Evolutionary conservation across 176 grass and related monocot species (phyloP).

Genomic region (Panicum miliaceum): DNA sequence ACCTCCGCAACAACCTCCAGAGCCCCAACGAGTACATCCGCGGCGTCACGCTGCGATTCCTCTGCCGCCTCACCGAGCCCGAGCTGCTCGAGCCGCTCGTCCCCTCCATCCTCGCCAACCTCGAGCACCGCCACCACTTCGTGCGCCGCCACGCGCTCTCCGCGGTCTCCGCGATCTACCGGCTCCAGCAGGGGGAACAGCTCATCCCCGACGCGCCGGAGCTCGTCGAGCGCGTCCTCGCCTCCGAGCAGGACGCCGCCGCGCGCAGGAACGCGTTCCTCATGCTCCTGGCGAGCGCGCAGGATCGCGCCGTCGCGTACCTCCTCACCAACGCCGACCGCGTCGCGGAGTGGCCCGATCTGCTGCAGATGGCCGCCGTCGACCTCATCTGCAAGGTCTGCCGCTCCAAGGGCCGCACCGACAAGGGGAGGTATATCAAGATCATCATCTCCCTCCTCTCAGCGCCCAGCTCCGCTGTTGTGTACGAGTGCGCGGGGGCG

Average conservation of each 20-base stretch:
- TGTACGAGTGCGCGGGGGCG: slow-evolving; percentile 63
- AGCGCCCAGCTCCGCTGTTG: slow-evolving; percentile 46
- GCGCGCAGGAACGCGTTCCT: slow-evolving; percentile 73
- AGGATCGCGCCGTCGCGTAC: slow-evolving; percentile 62
- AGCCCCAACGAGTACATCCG: slow-evolving; percentile 89
- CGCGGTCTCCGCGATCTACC: slow-evolving; percentile 66
- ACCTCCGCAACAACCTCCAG: slow-evolving; percentile 84
- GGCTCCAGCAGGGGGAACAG: slow-evolving; percentile 66
- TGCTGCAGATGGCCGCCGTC: slow-evolving; percentile 72
- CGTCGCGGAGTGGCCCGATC: slow-evolving; percentile 63
- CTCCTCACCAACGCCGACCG: slow-evolving; percentile 63
- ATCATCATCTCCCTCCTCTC: slow-evolving; percentile 63
- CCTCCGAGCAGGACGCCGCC: slow-evolving; percentile 63
- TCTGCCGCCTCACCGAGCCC: slow-evolving; percentile 73
- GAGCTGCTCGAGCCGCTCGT: slow-evolving; percentile 84
- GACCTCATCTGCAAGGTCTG: slow-evolving; percentile 81
- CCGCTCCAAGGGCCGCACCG: slow-evolving; percentile 48
- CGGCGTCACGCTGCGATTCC: slow-evolving; percentile 69
- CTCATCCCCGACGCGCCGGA: slow-evolving; percentile 73
- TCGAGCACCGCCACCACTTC: slow-evolving; percentile 83
- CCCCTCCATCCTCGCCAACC: slow-evolving; percentile 75
- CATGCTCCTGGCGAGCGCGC: slow-evolving; percentile 58
- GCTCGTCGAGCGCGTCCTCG: slow-evolving; percentile 58
- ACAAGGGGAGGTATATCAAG: slow-evolving; percentile 79
- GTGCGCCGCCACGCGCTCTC: slow-evolving; percentile 72